Base-by-base conservation (phyloP, 2,329 filamentous ascomycete species). In the Raffaelea albimanens region DNA sequence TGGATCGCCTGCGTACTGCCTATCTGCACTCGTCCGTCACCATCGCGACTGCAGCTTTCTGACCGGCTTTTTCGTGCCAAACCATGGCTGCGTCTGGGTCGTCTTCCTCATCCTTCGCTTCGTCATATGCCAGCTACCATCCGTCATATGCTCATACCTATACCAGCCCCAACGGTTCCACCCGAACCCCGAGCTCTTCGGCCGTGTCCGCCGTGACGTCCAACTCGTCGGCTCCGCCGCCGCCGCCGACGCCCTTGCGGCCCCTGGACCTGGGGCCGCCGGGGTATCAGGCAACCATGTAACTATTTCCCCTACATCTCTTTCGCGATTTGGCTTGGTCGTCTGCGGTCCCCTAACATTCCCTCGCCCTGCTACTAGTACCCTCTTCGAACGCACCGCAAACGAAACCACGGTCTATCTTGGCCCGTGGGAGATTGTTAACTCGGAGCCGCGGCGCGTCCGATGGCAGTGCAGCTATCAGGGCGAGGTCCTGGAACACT, bases 201-300 rank as follows among this genome's bases (percentile, higher is more conserved):
- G 67, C 67, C 48, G 62, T 69, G 49, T 73, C 71, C 47, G 67
- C 67, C 49, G 48, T 63, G 45, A 63, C 64, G 33, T 60, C 62
- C 40, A 61, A 64, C 48, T 62, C 63, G 18, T 72, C 70, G 47
- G 65, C 60, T 46, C 62, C 62, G 51, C 61, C 66, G 54, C 53
- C 54, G 23, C 62, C 64, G 50, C 60, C 68, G 29, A 62, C 64
- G 49, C 60, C 68, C 52, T 61, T 72, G 47, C 61, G 63, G 46
- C 67, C 71, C 33, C 65, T 75, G 39, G 72, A 76, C 55, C 64
- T 76, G 41, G 72, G 72, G 4, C 72, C 72, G 45, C 72, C 72
- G 31, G 72, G 72, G 45, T 76, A 71, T 53, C 68, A 73, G 63
- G 72, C 72, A 57, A 75, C 71, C 57, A 74, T 75, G 72, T 75